phyloP scores from a whole-genome alignment of 306 rosid species.

The Glycine soja region DNA sequence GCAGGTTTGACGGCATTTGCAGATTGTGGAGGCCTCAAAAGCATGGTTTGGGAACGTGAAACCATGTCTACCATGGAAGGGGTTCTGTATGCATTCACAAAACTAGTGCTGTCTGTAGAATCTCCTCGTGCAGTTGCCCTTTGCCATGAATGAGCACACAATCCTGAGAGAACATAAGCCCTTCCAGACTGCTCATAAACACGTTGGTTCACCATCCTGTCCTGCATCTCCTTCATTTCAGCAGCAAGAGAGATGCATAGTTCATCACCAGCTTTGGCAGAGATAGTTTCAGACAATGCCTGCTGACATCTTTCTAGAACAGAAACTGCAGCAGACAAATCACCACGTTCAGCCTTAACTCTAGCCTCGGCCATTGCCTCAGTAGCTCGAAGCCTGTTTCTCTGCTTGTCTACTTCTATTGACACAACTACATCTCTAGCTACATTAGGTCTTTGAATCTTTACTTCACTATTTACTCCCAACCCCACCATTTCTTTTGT shows the following conservation, averaged over 20 bases:
- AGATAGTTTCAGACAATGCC: constrained; percentile 66
- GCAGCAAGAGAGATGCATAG: constrained; percentile 71
- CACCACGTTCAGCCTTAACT: constrained; percentile 74
- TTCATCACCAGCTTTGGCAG: constrained; percentile 69
- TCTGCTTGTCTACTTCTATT: constrained; percentile 84
- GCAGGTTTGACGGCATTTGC: constrained; percentile 51
- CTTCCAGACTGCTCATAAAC: constrained; percentile 88
- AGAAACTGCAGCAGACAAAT: constrained; percentile 76
- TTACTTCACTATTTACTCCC: constrained; percentile 63
- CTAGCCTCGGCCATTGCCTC: constrained; percentile 85
- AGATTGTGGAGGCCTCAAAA: constrained; percentile 55
- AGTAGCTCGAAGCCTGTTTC: constrained; percentile 71
- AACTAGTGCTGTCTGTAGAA: constrained; percentile 75
- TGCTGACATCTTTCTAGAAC: constrained; percentile 62
- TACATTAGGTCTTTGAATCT: constrained; percentile 72
- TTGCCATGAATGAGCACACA: constrained; percentile 95
- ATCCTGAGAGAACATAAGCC: constrained; percentile 86
- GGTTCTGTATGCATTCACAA: constrained; percentile 78
- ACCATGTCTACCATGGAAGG: constrained; percentile 93
- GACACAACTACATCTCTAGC: constrained; percentile 59
- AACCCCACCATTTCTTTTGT: constrained; percentile 64
- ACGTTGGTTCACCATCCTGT: constrained; percentile 82
- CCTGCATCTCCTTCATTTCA: constrained; percentile 91
- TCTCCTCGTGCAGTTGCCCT: constrained; percentile 96
- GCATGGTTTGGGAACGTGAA: constrained; percentile 73